Evolutionary conservation across 2,329 filamentous ascomycete species (phyloP), one percentile per base, ranked within the genome.

Genomic region (Colletotrichum sublineola): DNA sequence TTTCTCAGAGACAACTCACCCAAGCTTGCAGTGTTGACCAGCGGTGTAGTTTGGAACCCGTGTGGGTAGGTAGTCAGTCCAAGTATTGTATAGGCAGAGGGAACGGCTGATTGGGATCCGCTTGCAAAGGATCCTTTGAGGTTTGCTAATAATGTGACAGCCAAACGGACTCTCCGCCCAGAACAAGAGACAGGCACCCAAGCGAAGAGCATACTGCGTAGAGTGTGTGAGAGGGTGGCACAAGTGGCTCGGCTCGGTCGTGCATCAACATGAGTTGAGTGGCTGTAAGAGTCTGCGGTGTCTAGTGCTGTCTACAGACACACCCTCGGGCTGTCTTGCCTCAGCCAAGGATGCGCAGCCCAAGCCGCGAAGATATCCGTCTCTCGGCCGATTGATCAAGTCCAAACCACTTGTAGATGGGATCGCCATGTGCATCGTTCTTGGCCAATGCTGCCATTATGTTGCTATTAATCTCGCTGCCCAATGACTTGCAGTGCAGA

Each of bases 51-150:
- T 24, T 24, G 24, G 24, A 24, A 24, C 24, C 24, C 24, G 24
- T 1, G 24, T 24, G 24, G 24, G 33, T 36, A 46, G 52, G 52
- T 57, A 53, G 42, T 63, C 57, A 68, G 63, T n/a, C 56, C 56
- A 5, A 66, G 57, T 48, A 24, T 24, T 24, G 24, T 24, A 24
- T 24, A 24, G 24, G 24, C 24, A 44, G 63, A 68, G 65, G 44
- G 48, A 61, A 55, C 63, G 56, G 68, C 56, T 57, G 56, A 44
- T 48, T 55, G 52, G 50, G 65, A 48, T 52, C 64, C 64, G 58
- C 68, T 63, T 24, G 40, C 68, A 71, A 71, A 71, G 63, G 65
- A 55, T 72, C 60, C 55, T 72, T 56, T 29, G 31, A 55, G 63
- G 66, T 56, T 64, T 72, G 69, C 66, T 55, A 69, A 64, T 69